Conservation (phyloP, 495 filamentous ascomycete genomes). For the Talaromyces trachyspermus region DNA sequence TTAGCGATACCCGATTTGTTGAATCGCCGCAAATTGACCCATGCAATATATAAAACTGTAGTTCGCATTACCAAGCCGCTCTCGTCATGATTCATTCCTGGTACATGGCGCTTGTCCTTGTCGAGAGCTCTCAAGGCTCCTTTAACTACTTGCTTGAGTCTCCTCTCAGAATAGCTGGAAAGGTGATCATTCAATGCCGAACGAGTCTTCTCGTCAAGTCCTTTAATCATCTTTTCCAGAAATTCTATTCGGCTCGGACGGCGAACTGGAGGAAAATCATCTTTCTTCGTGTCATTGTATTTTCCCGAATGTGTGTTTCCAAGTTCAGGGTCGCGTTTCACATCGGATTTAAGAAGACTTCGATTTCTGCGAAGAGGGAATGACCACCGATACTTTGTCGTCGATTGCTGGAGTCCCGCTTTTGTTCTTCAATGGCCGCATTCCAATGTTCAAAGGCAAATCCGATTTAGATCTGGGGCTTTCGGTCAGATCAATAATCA, state of each 20-base stretch:
- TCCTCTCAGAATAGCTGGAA: background rate
- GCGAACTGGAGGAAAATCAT: background rate
- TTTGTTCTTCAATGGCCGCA: conserved; percentile 20
- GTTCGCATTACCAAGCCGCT: conserved; percentile 22
- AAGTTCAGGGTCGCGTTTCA: background rate
- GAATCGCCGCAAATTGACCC: conserved; percentile 24
- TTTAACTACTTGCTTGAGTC: background rate
- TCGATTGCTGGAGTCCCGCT: background rate
- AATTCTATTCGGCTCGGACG: background rate
- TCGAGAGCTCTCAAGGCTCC: background rate
- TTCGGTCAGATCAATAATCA: conserved; percentile 25
- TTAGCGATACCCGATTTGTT: conserved; percentile 14
- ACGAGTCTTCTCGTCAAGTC: conserved; percentile 8
- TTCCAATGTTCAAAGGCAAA: conserved; percentile 14
- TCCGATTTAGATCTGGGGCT: conserved; percentile 21
- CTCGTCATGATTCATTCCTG: conserved; percentile 10
- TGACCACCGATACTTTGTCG: conserved; percentile 1
- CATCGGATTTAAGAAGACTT: background rate
- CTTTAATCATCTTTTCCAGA: background rate
- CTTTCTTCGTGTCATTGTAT: background rate
- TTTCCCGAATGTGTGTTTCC: background rate
- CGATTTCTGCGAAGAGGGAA: background rate
- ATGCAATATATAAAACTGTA: conserved; percentile 31
- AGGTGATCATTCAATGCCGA: conserved; percentile 8
- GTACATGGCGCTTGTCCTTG: background rate